Base-by-base conservation (phyloP, 129 eudicot species). In the Erigeron canadensis region DNA sequence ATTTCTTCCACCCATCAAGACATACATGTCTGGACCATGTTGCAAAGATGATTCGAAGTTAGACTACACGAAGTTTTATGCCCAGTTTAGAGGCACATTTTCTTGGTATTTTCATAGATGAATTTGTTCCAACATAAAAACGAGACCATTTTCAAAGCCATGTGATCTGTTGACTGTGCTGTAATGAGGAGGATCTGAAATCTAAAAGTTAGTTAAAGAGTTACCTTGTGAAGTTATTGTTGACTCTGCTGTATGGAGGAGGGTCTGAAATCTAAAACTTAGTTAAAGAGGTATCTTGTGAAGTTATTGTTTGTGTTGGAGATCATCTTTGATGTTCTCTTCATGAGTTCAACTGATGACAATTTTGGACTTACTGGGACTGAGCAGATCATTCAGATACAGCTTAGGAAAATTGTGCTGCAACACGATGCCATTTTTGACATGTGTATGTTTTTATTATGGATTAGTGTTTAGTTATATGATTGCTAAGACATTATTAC, bases 91-190 rank as follows among this genome's bases (percentile, higher is more conserved):
- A 59, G 17, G 22, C 17, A 23, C 7, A 58, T 58, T 10, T 8
- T 11, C 22, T 5, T 34, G 16, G 39, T 34, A 34, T 59, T 60
- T 18, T 15, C 65, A 60, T 60, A 10, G 40, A 55, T 18, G 12
- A 53, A 70, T 40, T 5, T 70, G 13, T 23, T 17, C 28, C 39
- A 40, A 18, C 54, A 39, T 38, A 41, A 54, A 70, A 22, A 56
- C 6, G 53, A 39, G 50, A 64, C 50, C 64, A 55, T 53, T 6
- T 54, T 70, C 39, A 38, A 64, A 70, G 17, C 74, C 18, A 18
- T 23, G 58, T 44, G n/a, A 1, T 23, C 38, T 28, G 68, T 57
- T 42, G 8, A 28, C 43, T 23, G 43, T 58, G 76, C 57, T 41
- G 66, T 67, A 58, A 57, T 23, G 45, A 7, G 6, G 47, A 22